These are phyloP conservation scores for Jamesozyma hellenica DNA, from an alignment of 805 yeast species.

Conservation along the genomic window DNA sequence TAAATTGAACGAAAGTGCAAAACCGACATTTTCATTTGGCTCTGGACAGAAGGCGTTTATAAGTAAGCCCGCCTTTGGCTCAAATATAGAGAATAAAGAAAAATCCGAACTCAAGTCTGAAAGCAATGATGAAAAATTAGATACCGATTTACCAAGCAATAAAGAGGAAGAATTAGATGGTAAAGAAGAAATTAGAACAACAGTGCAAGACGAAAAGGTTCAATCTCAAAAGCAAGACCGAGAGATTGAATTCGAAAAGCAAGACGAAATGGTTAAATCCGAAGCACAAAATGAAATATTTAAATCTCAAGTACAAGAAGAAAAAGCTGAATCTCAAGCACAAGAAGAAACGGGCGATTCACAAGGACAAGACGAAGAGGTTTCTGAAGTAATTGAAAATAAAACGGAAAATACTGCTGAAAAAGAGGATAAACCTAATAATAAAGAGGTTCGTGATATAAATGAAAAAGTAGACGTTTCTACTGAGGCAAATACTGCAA, in stretches of 20 bases:
- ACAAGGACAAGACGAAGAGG: background rate
- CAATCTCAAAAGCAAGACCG: background rate
- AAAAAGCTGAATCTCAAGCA: background rate
- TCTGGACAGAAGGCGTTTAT: background rate
- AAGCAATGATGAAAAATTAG: background rate
- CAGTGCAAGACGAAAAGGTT: background rate
- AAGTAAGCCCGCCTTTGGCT: conserved; percentile 1
- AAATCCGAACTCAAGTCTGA: background rate
- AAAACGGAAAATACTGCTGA: background rate
- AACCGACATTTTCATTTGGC: conserved; percentile 1
- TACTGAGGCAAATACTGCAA: no score
- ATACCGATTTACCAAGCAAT: background rate
- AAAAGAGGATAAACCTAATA: background rate
- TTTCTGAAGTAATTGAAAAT: background rate
- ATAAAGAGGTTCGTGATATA: background rate
- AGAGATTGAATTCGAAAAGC: background rate
- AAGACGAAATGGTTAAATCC: background rate
- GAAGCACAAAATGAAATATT: no score
- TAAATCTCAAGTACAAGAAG: no score
- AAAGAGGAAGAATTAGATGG: background rate
- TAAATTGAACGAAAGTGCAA: conserved; percentile 11
- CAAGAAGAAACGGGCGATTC: no score
- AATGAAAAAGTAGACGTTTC: conserved; percentile 4
- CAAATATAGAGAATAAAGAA: background rate
- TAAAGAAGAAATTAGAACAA: background rate